phyloP scores from a whole-genome alignment of 1,284 basidiomycete genomes.

The Cutaneotrichosporon arboriforme region DNA sequence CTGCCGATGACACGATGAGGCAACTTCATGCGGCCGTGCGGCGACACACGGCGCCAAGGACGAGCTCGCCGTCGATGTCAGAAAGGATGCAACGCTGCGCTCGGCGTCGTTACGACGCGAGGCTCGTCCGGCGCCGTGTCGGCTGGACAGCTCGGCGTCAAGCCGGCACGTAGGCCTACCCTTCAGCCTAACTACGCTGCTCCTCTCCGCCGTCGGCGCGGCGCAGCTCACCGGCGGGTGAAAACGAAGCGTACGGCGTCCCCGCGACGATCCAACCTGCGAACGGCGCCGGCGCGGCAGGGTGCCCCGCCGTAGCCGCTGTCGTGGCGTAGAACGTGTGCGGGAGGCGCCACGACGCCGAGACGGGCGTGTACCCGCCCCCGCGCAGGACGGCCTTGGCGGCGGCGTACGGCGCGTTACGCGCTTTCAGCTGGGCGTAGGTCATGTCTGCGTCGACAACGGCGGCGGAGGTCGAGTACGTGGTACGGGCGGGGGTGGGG shows the following conservation, averaged over 20 bases:
- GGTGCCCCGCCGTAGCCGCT: not conserved
- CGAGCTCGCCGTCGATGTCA: no score
- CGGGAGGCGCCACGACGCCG: constrained; percentile 7
- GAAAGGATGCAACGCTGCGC: no score
- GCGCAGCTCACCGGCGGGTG: not conserved
- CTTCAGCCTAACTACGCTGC: no score
- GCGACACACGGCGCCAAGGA: no score
- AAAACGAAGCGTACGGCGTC: constrained; percentile 54
- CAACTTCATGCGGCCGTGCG: no score
- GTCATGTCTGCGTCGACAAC: constrained; percentile 21
- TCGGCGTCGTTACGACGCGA: no score
- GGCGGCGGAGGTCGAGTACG: not conserved
- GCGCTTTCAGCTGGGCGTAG: constrained; percentile 49
- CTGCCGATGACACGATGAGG: no score
- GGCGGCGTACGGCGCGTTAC: constrained; percentile 49
- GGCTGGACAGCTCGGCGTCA: no score
- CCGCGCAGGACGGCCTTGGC: constrained; percentile 54
- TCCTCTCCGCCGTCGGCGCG: no score
- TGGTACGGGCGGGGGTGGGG: no score
- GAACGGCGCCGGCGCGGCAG: constrained; percentile 51
- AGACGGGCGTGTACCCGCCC: constrained; percentile 20
- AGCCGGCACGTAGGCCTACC: no score
- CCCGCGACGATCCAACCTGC: constrained; percentile 60
- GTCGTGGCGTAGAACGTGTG: constrained; percentile 9
- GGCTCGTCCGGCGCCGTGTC: no score